Evolutionary conservation across 31 red algal species (phyloP).

Genomic region (Odonthalia washingtoniensis): DNA sequence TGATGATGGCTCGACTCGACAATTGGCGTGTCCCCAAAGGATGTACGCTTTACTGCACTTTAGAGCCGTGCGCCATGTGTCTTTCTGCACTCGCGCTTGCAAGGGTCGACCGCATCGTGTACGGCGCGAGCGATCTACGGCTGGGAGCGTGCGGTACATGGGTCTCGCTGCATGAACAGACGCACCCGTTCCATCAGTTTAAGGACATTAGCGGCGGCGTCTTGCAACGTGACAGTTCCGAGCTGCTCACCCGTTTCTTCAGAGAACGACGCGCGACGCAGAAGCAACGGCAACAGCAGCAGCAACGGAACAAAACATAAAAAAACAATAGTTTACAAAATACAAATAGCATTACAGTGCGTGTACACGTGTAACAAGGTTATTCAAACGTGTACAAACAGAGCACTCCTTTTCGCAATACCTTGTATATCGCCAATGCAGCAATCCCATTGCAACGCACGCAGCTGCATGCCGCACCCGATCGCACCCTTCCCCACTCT

Average conservation of each 20-base stretch:
- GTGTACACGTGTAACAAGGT: no score
- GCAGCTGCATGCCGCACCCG: slow-evolving; percentile 7
- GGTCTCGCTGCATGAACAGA: slow-evolving; percentile 46
- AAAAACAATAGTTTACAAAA: no score
- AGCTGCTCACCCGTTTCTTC: slow-evolving; percentile 65
- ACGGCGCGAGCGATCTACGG: slow-evolving; percentile 80
- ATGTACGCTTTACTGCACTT: slow-evolving; percentile 83
- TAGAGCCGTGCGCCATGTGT: slow-evolving; percentile 99
- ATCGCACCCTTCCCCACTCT: background rate
- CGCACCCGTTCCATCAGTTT: slow-evolving; percentile 77
- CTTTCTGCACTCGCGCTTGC: slow-evolving; percentile 66
- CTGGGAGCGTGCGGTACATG: slow-evolving; percentile 87
- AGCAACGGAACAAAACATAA: no score
- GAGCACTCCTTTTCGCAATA: no score
- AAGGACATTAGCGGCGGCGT: slow-evolving; percentile 59
- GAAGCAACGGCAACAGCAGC: no score
- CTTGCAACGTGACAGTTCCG: slow-evolving; percentile 41
- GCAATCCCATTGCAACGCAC: slow-evolving; percentile 10
- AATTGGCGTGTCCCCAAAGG: no score
- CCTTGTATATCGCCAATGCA: slow-evolving; percentile 7
- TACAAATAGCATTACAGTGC: no score
- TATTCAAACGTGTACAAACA: no score
- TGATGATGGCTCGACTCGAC: no score
- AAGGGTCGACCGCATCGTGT: slow-evolving; percentile 78
- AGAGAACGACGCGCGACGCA: slow-evolving; percentile 48